Evolutionary conservation across 2,329 filamentous ascomycete species (phyloP), one percentile per base, ranked within the genome.

Genomic region (Herpomyces periplanetae): DNA sequence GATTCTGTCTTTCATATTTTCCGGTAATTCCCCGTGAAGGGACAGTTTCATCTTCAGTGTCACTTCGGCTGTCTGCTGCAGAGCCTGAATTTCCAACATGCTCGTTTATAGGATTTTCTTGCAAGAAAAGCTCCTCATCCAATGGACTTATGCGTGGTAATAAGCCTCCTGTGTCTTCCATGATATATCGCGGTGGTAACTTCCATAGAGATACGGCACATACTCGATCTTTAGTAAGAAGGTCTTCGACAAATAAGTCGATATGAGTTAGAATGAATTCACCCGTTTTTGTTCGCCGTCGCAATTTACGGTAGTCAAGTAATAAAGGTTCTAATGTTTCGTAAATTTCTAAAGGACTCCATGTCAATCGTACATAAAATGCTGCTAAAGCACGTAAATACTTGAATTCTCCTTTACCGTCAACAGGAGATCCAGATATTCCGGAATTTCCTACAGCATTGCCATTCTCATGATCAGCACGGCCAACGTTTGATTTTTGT

Each of bases 151-250:
- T 51, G 27, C 75, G 51, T 19, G 71, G 64, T 33, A 88, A 75
- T 31, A 96, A 33, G 30, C 73, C 39, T 27, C 85, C 80, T 35
- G 85, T 34, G 35, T 96, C 80, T 41, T 96, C 80, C 26, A 96
- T 35, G 19, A 66, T 50, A 27, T 64, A 57, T 28, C 80, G 48
- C 23, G 57, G 57, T 3, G 73, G 66, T 47, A 96, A 51, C 42
- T 87, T 85, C 58, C 69, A 84, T 28, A 96, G 34, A 32, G 61
- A 84, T 3, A 80, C 91, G 14, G 60, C 75, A 34, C 75, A 91
- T 0, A 88, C 61, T 20, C 80, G 51, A 22, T 84, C 68, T 39
- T 85, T 85, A 0, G 54, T 63, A 25, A 96, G 44, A 27, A 96
- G 40, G 25, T 88, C 71, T 36, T 96, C 80, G 21, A 91, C 56